Base-by-base conservation (phyloP, 78 protist species). In the Tieghemostelium lacteum region DNA sequence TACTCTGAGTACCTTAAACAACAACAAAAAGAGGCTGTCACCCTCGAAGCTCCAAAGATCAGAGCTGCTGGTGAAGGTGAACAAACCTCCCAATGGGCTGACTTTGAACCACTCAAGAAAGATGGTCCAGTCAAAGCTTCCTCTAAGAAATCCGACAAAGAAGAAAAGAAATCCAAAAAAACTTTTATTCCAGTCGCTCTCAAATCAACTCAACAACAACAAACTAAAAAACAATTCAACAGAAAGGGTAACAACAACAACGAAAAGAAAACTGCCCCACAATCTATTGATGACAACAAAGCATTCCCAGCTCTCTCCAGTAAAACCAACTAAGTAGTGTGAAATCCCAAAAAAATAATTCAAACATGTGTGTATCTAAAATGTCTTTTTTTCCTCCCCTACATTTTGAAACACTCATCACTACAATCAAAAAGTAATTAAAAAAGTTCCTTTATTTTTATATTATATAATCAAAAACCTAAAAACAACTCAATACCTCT, bases 1-100 rank as follows among this genome's bases (percentile, higher is more conserved):
- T 71, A 60, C 31, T 42, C 57, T 26, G 91, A 83, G 52, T 60
- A 69, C 71, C 72, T 57, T 6, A 67, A 83, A 39, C 91, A 83
- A 69, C 72, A 58, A 69, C 72, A 71, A 60, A 26, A 28, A 1
- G 67, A 74, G 20, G 36, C 40, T 17, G 71, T 60, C 14, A 19
- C 33, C n/a, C 50, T 22, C 22, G 58, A 69, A 5, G 63, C 80
- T 20, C 49, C 57, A 40, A 83, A 83, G 69, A 50, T 83, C 78
- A 58, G 91, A 55, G 70, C 39, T 39, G 91, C 91, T 17, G 91
- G 91, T 69, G 91, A 83, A 58, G 91, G 91, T 83, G 91, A 83
- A 58, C 7, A 75, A 45, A 69, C 26, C 69, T 5, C 7, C 63
- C 76, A 83, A 69, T 83, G 76, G 76, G 91, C 52, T 17, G 91